phyloP scores from a whole-genome alignment of 352 stramenopile genomes.

The Phytophthora uliginosa region DNA sequence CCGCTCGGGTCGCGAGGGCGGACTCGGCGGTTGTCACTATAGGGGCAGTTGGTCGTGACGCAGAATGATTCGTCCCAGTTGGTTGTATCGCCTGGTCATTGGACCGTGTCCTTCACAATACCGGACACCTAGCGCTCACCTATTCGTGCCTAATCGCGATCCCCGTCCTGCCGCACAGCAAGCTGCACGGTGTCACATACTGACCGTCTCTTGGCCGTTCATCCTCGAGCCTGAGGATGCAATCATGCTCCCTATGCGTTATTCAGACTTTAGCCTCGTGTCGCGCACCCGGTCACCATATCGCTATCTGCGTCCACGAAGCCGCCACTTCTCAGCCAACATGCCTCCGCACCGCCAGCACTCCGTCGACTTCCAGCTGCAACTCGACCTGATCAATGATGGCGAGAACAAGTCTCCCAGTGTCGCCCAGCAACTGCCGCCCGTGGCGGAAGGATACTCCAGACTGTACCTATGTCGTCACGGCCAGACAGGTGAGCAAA shows the following conservation, averaged over 20 bases:
- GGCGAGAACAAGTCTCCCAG: conserved; percentile 23
- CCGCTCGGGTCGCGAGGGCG: conserved; percentile 18
- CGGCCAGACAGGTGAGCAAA: conserved; percentile 63
- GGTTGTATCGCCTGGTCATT: conserved; percentile 14
- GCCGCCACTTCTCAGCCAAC: conserved; percentile 24
- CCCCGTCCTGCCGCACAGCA: conserved; percentile 21
- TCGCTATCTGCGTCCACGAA: conserved; percentile 18
- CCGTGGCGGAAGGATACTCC: conserved; percentile 58
- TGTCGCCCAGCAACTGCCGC: conserved; percentile 66
- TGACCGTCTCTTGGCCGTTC: conserved; percentile 30
- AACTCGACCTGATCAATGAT: conserved; percentile 23
- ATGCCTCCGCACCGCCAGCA: conserved; percentile 38
- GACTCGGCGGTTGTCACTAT: conserved; percentile 6
- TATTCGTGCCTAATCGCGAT: not conserved
- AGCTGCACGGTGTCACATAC: conserved; percentile 37
- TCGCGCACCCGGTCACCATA: conserved; percentile 18
- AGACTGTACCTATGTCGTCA: conserved; percentile 84
- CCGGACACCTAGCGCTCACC: not conserved
- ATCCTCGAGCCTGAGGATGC: conserved; percentile 32
- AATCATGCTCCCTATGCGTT: conserved; percentile 12
- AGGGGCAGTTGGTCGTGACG: conserved; percentile 4
- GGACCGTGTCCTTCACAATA: not conserved
- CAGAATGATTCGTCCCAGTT: conserved; percentile 9
- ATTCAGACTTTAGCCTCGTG: conserved; percentile 40
- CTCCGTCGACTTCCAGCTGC: conserved; percentile 33